phyloP scores from a whole-genome alignment of 2,329 filamentous ascomycete species.

The Penicillium sp. region DNA sequence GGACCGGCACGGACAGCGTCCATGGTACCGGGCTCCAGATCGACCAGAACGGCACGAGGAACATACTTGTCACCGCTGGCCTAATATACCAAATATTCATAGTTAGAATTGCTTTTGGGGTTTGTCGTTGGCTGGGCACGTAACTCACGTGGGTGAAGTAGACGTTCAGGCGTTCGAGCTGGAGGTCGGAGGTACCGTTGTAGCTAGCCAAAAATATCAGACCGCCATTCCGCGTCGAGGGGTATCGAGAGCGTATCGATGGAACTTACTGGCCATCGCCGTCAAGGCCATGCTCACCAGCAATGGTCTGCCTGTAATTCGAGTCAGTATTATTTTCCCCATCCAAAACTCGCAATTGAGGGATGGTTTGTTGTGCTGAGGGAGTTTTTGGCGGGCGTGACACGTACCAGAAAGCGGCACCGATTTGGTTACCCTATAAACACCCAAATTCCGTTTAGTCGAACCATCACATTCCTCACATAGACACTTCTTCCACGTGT shows the following conservation, averaged over 20 bases:
- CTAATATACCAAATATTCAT: constrained; percentile 48
- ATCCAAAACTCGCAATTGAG: constrained; percentile 14
- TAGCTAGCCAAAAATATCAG: constrained; percentile 61
- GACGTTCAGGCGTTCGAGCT: constrained; percentile 99
- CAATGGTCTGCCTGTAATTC: constrained; percentile 70
- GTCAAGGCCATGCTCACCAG: constrained; percentile 94
- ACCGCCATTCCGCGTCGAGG: constrained; percentile 16
- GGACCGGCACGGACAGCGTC: constrained; percentile 97
- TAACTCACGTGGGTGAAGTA: constrained; percentile 88
- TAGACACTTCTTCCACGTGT: constrained; percentile 1
- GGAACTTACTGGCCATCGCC: constrained; percentile 85
- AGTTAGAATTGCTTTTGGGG: neutral
- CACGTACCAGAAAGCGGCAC: constrained; percentile 96
- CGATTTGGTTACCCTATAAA: constrained; percentile 96
- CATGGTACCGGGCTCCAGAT: constrained; percentile 99
- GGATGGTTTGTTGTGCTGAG: constrained; percentile 1
- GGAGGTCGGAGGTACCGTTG: constrained; percentile 97
- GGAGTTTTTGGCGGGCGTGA: neutral
- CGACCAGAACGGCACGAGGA: constrained; percentile 97
- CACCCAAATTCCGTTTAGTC: constrained; percentile 32
- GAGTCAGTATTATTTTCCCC: constrained; percentile 41
- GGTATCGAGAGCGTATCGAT: constrained; percentile 1
- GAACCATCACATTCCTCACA: constrained; percentile 5
- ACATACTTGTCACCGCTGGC: constrained; percentile 99
- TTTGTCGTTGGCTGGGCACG: neutral